Evolutionary conservation across 225 moss, liverwort and hornwort species (phyloP), one percentile per base, ranked within the genome.

Genomic region (Straminergon stramineum): DNA sequence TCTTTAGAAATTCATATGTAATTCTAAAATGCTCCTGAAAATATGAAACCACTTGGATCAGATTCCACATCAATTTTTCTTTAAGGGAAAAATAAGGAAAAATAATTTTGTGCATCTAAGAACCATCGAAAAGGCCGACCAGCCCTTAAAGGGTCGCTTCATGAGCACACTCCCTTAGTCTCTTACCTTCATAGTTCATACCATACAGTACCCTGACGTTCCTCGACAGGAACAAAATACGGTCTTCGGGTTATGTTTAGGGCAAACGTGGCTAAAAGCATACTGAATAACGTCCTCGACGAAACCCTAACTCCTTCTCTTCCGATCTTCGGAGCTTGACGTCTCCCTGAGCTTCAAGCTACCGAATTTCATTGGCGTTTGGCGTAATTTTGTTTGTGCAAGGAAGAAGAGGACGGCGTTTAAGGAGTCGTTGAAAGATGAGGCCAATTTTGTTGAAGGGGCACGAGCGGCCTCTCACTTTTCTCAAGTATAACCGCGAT

Each of bases 381-480:
- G 37, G 45, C 57, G 37, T 35, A 11, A 53, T 27, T 68, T 52
- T 32, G 37, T 63, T 48, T 37, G 55, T 32, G 68, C 53, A 23
- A 27, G 56, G 68, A 76, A 68, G 79, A 89, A 76, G 74, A 85
- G 71, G 62, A 67, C 73, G 53, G 28, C 65, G 43, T 27, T 15
- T 3, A 5, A 60, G 86, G 30, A 37, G 19, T 52, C 63, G 28
- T 64, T 39, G 62, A 64, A 68, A 74, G 65, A 97, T 97, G 97
- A 98, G 97, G 95, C 97, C 97, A 89, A 98, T 98, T 89, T 84
- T 98, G 94, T 91, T 98, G 60, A 98, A 98, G 92, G 97, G 96
- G 37, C 96, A 98, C 76, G 96, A 98, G 93, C 92, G 97, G 92
- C 97, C 97, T 23, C 93, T 97, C 57, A 97, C 97, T 27, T 97